phyloP scores from a whole-genome alignment of 257 asterid species.

The Jacaranda mimosifolia region DNA sequence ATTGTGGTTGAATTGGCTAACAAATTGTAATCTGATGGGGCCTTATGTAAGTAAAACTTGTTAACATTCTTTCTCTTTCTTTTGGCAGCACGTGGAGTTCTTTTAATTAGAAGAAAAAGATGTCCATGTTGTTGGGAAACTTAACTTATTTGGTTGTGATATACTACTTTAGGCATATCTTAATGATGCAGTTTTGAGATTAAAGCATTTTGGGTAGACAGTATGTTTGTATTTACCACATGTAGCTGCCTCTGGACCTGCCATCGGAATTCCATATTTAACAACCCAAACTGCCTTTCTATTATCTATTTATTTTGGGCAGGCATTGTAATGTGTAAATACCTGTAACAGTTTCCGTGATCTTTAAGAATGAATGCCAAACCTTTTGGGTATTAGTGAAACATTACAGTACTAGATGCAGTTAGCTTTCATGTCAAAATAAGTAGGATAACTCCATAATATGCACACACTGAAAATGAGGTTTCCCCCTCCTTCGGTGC shows the following conservation, averaged over 20 bases:
- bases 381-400: neutral
- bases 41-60: neutral
- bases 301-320: neutral
- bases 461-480: neutral
- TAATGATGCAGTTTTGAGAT: neutral
- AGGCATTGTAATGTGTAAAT: neutral
- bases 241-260: neutral
- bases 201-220: neutral
- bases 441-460: no score
- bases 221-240: neutral
- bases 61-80: neutral
- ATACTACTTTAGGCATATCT: neutral
- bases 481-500: neutral
- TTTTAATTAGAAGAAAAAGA: neutral
- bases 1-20: neutral
- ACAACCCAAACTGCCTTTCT: neutral
- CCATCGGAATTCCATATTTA: neutral
- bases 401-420: neutral
- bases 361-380: neutral
- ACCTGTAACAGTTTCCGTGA: neutral
- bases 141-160: neutral
- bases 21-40: neutral
- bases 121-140: neutral
- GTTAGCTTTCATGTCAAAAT: no score
- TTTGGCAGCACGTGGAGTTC: no score